A percentile compares a stretch with the other conserved stretches of the same genome.
Conservation (phyloP, 2,329 filamentous ascomycete species). For the Xylaria hypoxylon region DNA sequence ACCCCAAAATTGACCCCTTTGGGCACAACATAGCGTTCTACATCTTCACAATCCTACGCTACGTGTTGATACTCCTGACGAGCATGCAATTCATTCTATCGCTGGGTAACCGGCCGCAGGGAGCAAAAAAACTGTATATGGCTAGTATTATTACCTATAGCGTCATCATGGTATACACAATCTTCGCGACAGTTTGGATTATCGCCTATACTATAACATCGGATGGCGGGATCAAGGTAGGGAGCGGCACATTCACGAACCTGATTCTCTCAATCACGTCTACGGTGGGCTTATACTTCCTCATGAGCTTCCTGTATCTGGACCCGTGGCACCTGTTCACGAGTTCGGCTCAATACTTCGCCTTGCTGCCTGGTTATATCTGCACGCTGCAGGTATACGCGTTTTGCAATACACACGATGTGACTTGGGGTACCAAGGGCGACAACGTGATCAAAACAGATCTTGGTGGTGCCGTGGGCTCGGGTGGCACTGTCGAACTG, state of each 20-base stretch:
- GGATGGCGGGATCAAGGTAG: slow-evolving; percentile 67
- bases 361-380: slow-evolving; percentile 91
- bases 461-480: slow-evolving; percentile 84
- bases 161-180: slow-evolving; percentile 96
- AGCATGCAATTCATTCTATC: slow-evolving; percentile 95
- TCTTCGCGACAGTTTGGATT: slow-evolving; percentile 89
- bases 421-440: slow-evolving; percentile 98
- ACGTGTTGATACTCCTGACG: slow-evolving; percentile 87
- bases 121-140: slow-evolving; percentile 90
- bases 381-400: slow-evolving; percentile 98
- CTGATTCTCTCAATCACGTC: slow-evolving; percentile 90
- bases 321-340: slow-evolving; percentile 99
- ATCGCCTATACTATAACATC: slow-evolving; percentile 76
- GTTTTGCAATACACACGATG: slow-evolving; percentile 99
- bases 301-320: slow-evolving; percentile 96
- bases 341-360: slow-evolving; percentile 89
- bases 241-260: slow-evolving; percentile 94
- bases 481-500: slow-evolving; percentile 84
- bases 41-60: slow-evolving; percentile 89
- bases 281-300: slow-evolving; percentile 92
- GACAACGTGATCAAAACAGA: slow-evolving; percentile 96
- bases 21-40: slow-evolving; percentile 85
- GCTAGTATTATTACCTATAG: slow-evolving; percentile 89
- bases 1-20: slow-evolving; percentile 86
- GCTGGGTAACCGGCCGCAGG: slow-evolving; percentile 95